Base-by-base conservation (phyloP, 1,284 basidiomycete species). In the Afroboletus lepidellus region DNA sequence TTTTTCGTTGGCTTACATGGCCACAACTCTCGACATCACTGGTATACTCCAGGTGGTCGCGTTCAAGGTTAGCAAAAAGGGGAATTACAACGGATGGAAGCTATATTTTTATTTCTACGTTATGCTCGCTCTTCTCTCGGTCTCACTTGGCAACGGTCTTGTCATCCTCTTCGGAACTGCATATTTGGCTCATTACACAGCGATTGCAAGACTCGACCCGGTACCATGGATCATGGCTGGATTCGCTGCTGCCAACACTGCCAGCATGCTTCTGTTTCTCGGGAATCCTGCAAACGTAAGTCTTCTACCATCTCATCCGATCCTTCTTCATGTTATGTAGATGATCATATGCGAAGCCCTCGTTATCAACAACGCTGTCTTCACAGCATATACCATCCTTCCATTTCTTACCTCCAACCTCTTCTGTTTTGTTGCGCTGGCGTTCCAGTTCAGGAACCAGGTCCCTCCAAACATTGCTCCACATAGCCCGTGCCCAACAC, bases 1-100 rank as follows among this genome's bases (percentile, higher is more conserved):
- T 73, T 84, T 94, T 57, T 91, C 90, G 1, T 77, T 98, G 51
- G 94, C 94, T 0, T 99, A 98, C 72, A 90, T 98, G 73, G 86
- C 94, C 3, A 90, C 97, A 47, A 93, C 93, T 0, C 79, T 98
- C 37, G 95, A 98, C 64, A 81, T 88, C 7, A 94, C 93, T 0
- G 95, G 96, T 1, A 75, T 96, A 11, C 77, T 98, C 7, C 84
- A 90, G 41, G 90, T 87, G 41, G 82, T 94, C 2, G 94, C 95
- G 0, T 92, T 92, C 68, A 88, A 83, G 78, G 92, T 97, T 55
- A 87, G 87, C 51, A 84, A 85, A 54, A 85, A 80, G 64, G 85
- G 90, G 16, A 88, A 90, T 2, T 72, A 77, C 2, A 84, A 83
- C 30, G 90, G 89, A 13, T 78, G 76, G 57, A 80, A 72, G 43